Conservation (phyloP, 2,329 filamentous ascomycete genomes). For the Botrytis fabae region DNA sequence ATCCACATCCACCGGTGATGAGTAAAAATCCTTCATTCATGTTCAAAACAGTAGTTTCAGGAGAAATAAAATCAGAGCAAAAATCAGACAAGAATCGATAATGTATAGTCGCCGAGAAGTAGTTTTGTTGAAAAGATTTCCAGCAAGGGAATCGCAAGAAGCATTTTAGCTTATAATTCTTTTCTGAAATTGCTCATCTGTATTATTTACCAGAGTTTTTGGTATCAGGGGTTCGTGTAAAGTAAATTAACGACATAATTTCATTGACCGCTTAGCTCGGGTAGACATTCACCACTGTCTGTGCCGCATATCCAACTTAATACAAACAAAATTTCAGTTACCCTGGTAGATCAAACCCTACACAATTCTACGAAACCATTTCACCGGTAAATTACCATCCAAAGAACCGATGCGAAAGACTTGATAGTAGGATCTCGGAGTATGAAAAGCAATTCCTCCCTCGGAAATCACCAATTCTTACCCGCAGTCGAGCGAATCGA, state of each 20-base stretch:
- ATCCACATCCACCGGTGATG: no score
- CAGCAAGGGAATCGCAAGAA: no score
- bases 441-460: background rate
- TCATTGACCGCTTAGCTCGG: background rate
- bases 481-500: background rate
- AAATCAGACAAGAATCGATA: background rate
- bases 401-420: rapidly evolving
- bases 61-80: background rate
- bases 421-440: background rate
- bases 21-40: background rate
- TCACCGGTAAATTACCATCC: background rate
- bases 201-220: rapidly evolving
- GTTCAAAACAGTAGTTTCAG: background rate
- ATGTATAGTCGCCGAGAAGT: background rate
- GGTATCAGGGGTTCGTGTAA: background rate
- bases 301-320: background rate
- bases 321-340: background rate
- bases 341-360: background rate
- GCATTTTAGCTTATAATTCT: background rate
- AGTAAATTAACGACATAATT: background rate
- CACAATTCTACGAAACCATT: background rate
- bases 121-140: no score
- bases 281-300: background rate
- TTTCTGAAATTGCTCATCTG: rapidly evolving
- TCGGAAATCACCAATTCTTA: background rate